Evolutionary conservation across 1,284 basidiomycete genomes (phyloP).

Genomic region (Rhodotorula sp.): DNA sequence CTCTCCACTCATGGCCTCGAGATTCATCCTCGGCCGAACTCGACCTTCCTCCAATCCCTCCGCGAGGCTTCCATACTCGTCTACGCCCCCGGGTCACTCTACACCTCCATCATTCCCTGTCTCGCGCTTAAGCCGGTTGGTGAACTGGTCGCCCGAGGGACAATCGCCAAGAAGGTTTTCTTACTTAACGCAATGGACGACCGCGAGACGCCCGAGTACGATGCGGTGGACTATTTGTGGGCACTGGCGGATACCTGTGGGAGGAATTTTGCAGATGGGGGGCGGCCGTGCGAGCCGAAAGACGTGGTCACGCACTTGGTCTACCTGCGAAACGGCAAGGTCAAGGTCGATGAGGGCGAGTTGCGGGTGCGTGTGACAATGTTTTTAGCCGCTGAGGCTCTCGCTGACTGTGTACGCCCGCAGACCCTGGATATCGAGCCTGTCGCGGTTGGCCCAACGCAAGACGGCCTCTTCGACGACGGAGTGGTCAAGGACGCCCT

Average conservation of each 20-base stretch:
- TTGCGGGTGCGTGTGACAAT: constrained; percentile 64
- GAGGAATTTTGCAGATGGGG: neutral
- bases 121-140: constrained; percentile 81
- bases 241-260: constrained; percentile 25
- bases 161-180: constrained; percentile 66
- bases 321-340: constrained; percentile 64
- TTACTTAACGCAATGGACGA: constrained; percentile 85
- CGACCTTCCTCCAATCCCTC: constrained; percentile 63
- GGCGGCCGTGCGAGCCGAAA: constrained; percentile 20
- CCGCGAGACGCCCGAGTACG: constrained; percentile 83
- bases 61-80: constrained; percentile 39
- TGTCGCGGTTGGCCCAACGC: neutral
- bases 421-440: constrained; percentile 21
- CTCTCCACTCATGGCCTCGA: constrained; percentile 84
- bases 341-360: constrained; percentile 61
- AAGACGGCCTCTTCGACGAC: constrained; percentile 23
- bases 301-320: constrained; percentile 73
- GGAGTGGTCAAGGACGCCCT: constrained; percentile 22
- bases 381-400: no score
- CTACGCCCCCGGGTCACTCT: constrained; percentile 39
- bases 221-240: constrained; percentile 65
- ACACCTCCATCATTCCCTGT: constrained; percentile 72
- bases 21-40: constrained; percentile 40
- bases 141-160: constrained; percentile 60
- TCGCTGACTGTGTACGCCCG: no score